Percentiles rank a stretch among this genome's conserved stretches.
Evolutionary conservation across 768 basidiomycete genomes (phyloP).

Genomic region (Russula brevipes): DNA sequence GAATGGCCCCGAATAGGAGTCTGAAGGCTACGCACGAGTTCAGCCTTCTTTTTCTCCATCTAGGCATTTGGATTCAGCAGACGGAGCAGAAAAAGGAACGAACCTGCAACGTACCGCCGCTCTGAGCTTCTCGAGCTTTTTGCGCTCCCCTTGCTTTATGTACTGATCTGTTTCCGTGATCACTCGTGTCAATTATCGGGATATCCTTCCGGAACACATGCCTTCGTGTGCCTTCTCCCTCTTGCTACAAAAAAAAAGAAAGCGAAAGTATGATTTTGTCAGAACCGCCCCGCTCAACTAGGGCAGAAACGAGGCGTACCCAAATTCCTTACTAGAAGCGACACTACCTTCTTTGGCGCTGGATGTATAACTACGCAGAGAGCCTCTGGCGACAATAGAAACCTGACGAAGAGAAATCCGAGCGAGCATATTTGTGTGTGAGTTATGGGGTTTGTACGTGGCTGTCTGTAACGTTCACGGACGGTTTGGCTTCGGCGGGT

Average conservation of each 20-base stretch:
- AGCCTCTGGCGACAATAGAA: slow-evolving; percentile 33
- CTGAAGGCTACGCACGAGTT: slow-evolving; percentile 29
- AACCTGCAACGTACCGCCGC: slow-evolving; percentile 40
- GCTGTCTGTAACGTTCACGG: not conserved
- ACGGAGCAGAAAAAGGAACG: not conserved
- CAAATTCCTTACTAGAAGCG: slow-evolving; percentile 58
- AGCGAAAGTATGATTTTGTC: not conserved
- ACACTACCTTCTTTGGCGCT: slow-evolving; percentile 50
- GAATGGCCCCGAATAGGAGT: not conserved
- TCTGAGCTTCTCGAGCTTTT: slow-evolving; percentile 55
- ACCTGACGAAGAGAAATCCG: slow-evolving; percentile 39
- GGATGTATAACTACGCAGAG: slow-evolving; percentile 35
- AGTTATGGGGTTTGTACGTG: slow-evolving; percentile 20
- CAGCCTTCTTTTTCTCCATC: slow-evolving; percentile 33
- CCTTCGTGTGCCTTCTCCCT: slow-evolving; percentile 72
- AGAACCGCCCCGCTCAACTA: slow-evolving; percentile 18
- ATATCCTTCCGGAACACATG: slow-evolving; percentile 26
- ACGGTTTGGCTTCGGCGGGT: too few relatives aligned
- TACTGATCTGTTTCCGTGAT: slow-evolving; percentile 50
- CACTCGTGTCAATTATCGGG: slow-evolving; percentile 2
- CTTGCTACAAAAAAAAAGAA: slow-evolving; percentile 42
- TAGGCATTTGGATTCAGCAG: slow-evolving; percentile 4
- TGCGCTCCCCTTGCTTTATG: slow-evolving; percentile 51
- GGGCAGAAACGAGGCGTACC: slow-evolving; percentile 36
- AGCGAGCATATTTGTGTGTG: slow-evolving; percentile 38